Conservation (phyloP, 2,329 filamentous ascomycete species). For the Xylaria sp. region DNA sequence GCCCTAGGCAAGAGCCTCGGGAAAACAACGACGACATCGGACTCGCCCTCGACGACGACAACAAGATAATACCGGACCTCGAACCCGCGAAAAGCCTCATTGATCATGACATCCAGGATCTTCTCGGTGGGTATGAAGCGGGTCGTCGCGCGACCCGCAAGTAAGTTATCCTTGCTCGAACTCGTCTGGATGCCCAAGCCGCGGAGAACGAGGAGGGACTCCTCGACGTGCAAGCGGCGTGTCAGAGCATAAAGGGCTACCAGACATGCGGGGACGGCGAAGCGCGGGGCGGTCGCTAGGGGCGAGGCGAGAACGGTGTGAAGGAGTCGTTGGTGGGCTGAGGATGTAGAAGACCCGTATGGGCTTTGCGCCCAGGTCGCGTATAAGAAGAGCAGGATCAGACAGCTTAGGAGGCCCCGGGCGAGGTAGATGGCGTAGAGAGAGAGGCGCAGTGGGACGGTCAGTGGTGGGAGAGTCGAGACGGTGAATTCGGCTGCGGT, state of each 20-base stretch:
- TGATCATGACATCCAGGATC: conserved; percentile 92
- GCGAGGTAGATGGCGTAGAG: conserved; percentile 56
- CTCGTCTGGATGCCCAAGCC: conserved; percentile 92
- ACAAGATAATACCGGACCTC: conserved; percentile 90
- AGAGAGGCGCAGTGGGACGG: conserved; percentile 59
- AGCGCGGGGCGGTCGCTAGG: conserved; percentile 50
- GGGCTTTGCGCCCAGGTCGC: conserved; percentile 53
- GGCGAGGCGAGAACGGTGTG: conserved; percentile 41
- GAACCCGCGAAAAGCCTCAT: conserved; percentile 94
- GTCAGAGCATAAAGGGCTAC: conserved; percentile 57
- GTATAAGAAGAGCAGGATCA: conserved; percentile 60
- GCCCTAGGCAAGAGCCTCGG: conserved; percentile 79
- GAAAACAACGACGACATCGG: conserved; percentile 93
- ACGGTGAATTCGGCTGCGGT: conserved; percentile 95
- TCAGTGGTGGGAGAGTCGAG: conserved; percentile 74
- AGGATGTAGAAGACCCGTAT: conserved; percentile 28
- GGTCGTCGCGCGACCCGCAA: conserved; percentile 52
- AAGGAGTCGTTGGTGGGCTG: conserved; percentile 4
- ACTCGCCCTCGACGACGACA: conserved; percentile 89
- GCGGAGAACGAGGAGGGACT: conserved; percentile 87
- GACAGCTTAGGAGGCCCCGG: conserved; percentile 55
- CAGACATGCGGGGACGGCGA: conserved; percentile 53
- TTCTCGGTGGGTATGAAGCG: conserved; percentile 86
- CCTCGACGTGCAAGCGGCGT: conserved; percentile 67
- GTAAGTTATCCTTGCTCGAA: conserved; percentile 57